phyloP scores from a whole-genome alignment of 2,329 filamentous ascomycete genomes.

The Pseudogymnoascus verrucosus region DNA sequence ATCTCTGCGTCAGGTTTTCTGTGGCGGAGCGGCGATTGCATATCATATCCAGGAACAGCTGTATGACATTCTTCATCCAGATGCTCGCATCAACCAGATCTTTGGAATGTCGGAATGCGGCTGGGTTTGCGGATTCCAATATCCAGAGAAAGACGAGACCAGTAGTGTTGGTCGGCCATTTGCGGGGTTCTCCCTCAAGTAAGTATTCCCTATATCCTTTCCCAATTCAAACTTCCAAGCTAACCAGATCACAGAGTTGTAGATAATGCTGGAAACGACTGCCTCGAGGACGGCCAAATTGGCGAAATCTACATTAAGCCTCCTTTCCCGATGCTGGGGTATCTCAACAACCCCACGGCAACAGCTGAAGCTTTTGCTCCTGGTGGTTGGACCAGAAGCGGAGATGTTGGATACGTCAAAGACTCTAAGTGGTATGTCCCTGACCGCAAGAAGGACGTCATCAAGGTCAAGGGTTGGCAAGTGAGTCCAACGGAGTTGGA shows the following conservation, averaged over 20 bases:
- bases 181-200: constrained; percentile 30
- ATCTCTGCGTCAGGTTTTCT: constrained; percentile 36
- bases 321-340: constrained; percentile 30
- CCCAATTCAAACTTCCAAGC: background rate
- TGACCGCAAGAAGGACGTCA: constrained; percentile 36
- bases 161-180: constrained; percentile 40
- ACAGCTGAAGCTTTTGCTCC: constrained; percentile 22
- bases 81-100: constrained; percentile 38
- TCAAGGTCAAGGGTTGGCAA: constrained; percentile 42
- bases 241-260: constrained; percentile 17
- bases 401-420: constrained; percentile 38
- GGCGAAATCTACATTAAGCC: constrained; percentile 22
- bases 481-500: constrained; percentile 42
- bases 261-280: constrained; percentile 21
- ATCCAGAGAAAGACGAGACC: constrained; percentile 29
- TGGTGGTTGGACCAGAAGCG: constrained; percentile 31
- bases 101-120: constrained; percentile 50
- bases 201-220: background rate
- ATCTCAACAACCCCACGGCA: constrained; percentile 29
- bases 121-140: constrained; percentile 32
- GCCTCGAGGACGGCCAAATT: constrained; percentile 23
- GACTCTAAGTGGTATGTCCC: constrained; percentile 32
- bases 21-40: constrained; percentile 43
- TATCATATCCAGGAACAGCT: constrained; percentile 33
- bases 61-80: constrained; percentile 31